Percentiles rank a stretch among this genome's conserved stretches.
Evolutionary conservation across 2,329 filamentous ascomycete species (phyloP).

Genomic region (Dothistroma pini): DNA sequence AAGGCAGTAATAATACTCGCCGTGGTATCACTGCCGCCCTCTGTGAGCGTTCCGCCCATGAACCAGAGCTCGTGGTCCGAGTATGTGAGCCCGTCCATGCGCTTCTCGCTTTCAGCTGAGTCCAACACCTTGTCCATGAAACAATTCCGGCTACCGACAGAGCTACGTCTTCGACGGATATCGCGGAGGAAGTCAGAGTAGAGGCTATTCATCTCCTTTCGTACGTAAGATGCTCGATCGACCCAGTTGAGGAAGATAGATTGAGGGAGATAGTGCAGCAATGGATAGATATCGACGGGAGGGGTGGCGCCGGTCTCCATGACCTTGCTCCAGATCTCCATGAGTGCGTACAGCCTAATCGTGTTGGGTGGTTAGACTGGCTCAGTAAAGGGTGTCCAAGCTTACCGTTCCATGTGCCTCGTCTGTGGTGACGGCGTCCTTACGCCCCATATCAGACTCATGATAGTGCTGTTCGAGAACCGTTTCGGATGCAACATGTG

Average conservation of each 20-base stretch:
- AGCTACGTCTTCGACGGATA: slow-evolving; percentile 35
- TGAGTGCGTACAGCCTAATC: slow-evolving; percentile 38
- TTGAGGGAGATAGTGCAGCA: slow-evolving; percentile 45
- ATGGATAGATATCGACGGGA: slow-evolving; percentile 48
- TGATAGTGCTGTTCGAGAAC: slow-evolving; percentile 50
- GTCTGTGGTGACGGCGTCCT: slow-evolving; percentile 27
- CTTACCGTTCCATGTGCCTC: slow-evolving; percentile 23
- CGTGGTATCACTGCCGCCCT: slow-evolving; percentile 29
- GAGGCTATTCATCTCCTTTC: slow-evolving; percentile 41
- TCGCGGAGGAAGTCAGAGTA: slow-evolving; percentile 39
- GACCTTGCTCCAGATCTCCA: slow-evolving; percentile 44
- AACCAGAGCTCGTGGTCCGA: slow-evolving; percentile 39
- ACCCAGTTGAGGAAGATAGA: slow-evolving; percentile 41
- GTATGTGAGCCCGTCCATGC: slow-evolving; percentile 21
- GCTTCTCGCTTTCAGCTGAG: slow-evolving; percentile 27
- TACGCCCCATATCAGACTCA: slow-evolving; percentile 36
- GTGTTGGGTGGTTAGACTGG: slow-evolving; percentile 10
- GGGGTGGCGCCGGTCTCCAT: slow-evolving; percentile 49
- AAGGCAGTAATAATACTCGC: slow-evolving; percentile 37
- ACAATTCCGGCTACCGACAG: slow-evolving; percentile 26
- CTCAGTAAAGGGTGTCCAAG: neutral
- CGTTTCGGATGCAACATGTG: slow-evolving; percentile 49
- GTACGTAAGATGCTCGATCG: slow-evolving; percentile 36
- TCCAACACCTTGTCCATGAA: slow-evolving; percentile 45
- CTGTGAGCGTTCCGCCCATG: slow-evolving; percentile 35